phyloP scores from a whole-genome alignment of 2,329 filamentous ascomycete genomes.

The Fusarium brachygibbosum region DNA sequence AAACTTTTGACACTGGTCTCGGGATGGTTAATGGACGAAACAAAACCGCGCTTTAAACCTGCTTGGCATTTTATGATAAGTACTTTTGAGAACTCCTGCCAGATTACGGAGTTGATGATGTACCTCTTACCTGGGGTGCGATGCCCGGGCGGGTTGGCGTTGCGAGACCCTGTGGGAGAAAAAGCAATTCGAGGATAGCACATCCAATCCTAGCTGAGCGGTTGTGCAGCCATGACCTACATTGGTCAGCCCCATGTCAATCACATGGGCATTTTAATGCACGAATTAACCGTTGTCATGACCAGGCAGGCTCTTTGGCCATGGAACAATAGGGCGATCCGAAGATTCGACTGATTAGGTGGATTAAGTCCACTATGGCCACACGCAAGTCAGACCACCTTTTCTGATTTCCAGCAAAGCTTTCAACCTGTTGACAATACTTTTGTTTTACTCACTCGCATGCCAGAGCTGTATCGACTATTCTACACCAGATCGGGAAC shows the following conservation, averaged over 20 bases:
- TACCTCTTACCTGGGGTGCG: slow-evolving; percentile 41
- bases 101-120: slow-evolving; percentile 28
- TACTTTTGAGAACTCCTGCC: slow-evolving; percentile 40
- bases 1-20: slow-evolving; percentile 16
- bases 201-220: slow-evolving; percentile 42
- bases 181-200: slow-evolving; percentile 44
- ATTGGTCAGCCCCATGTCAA: slow-evolving; percentile 45
- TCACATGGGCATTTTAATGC: slow-evolving; percentile 48
- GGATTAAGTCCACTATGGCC: slow-evolving; percentile 21
- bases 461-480: slow-evolving; percentile 17
- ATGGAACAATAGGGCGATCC: slow-evolving; percentile 42
- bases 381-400: slow-evolving; percentile 43
- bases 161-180: slow-evolving; percentile 31
- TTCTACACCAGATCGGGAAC: slow-evolving; percentile 45
- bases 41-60: slow-evolving; percentile 20
- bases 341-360: slow-evolving; percentile 42
- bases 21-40: slow-evolving; percentile 22
- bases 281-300: slow-evolving; percentile 38
- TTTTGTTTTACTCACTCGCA: slow-evolving; percentile 23
- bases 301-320: slow-evolving; percentile 45
- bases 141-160: slow-evolving; percentile 29
- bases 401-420: slow-evolving; percentile 26
- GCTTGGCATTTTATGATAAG: slow-evolving; percentile 21
- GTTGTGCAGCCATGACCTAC: slow-evolving; percentile 45
- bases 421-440: slow-evolving; percentile 26